A percentile compares a stretch with the other conserved stretches of the same genome.
phyloP scores from a whole-genome alignment of 352 stramenopile genomes.

The Pythium insidiosum region DNA sequence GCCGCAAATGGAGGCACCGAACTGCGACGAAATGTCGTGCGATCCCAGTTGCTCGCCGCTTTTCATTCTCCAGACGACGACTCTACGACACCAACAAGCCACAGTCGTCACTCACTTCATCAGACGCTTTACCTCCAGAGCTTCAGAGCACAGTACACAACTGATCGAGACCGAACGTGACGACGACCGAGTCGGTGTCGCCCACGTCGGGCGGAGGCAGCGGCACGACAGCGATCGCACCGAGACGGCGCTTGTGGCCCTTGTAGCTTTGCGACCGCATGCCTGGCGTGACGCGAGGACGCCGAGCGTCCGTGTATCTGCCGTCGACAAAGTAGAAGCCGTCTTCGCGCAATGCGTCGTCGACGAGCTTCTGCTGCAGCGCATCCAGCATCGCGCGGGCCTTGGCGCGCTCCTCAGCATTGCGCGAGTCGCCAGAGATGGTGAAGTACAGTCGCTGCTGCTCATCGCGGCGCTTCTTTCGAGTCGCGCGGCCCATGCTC shows the following conservation, averaged over 20 bases:
- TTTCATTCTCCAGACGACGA: too few relatives aligned
- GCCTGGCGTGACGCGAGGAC: constrained; percentile 31
- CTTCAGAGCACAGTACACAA: too few relatives aligned
- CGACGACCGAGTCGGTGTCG: constrained; percentile 5
- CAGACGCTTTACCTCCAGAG: too few relatives aligned
- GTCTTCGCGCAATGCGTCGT: constrained; percentile 55
- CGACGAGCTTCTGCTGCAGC: constrained; percentile 47
- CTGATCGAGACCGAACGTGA: constrained; percentile 38
- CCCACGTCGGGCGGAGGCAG: not conserved
- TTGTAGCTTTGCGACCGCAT: constrained; percentile 43
- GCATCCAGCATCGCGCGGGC: constrained; percentile 42
- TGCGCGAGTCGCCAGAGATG: constrained; percentile 31
- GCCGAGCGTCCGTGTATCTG: constrained; percentile 24
- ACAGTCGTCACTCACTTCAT: too few relatives aligned
- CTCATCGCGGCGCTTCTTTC: constrained; percentile 33
- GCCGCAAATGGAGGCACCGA: too few relatives aligned
- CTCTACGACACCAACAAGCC: too few relatives aligned
- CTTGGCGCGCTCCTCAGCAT: constrained; percentile 20
- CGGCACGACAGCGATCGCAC: constrained; percentile 1
- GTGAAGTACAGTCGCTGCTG: constrained; percentile 38
- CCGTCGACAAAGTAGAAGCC: constrained; percentile 57
- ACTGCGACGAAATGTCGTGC: too few relatives aligned
- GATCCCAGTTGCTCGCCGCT: too few relatives aligned
- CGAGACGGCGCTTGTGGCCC: constrained; percentile 21
- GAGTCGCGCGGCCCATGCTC: constrained; percentile 38